These are phyloP conservation scores for Camellia sinensis DNA, from an alignment of 148 eudicot species.

Conservation along the genomic window DNA sequence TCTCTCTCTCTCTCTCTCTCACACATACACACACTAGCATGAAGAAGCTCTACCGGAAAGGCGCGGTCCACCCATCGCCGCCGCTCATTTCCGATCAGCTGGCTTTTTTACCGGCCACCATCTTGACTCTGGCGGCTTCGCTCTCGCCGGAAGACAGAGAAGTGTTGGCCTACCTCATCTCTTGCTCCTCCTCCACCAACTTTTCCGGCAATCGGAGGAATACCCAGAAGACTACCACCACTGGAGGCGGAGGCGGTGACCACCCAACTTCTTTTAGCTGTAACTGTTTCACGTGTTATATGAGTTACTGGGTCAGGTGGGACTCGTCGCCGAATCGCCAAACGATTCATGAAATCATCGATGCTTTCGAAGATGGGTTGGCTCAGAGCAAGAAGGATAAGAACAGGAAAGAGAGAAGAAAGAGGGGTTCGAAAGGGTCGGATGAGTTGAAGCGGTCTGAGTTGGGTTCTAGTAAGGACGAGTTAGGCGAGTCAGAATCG, in stretches of 20 bases:
- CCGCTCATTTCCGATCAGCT: conserved; percentile 46
- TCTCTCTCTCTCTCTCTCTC: not conserved
- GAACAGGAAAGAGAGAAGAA: conserved; percentile 29
- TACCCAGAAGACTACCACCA: not conserved
- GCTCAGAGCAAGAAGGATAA: conserved; percentile 12
- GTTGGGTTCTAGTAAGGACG: conserved; percentile 17
- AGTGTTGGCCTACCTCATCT: conserved; percentile 72
- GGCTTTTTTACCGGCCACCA: conserved; percentile 61
- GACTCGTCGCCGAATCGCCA: conserved; percentile 77
- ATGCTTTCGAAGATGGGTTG: conserved; percentile 63
- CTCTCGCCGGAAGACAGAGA: conserved; percentile 60
- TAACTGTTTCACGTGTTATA: conserved; percentile 73
- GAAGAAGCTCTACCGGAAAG: conserved; percentile 71
- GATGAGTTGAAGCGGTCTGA: conserved; percentile 16
- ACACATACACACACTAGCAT: conserved; percentile 13
- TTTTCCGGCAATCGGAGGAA: conserved; percentile 18
- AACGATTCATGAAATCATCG: conserved; percentile 73
- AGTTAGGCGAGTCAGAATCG: conserved; percentile 18
- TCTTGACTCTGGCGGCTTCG: conserved; percentile 55
- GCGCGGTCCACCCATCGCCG: conserved; percentile 70
- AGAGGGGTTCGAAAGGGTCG: conserved; percentile 19
- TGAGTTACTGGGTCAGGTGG: conserved; percentile 76
- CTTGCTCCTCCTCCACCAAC: conserved; percentile 43
- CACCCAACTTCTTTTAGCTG: conserved; percentile 55
- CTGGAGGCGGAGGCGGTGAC: conserved; percentile 21